Conservation (phyloP, 306 rosid genomes). For the Dryas octopetala region DNA sequence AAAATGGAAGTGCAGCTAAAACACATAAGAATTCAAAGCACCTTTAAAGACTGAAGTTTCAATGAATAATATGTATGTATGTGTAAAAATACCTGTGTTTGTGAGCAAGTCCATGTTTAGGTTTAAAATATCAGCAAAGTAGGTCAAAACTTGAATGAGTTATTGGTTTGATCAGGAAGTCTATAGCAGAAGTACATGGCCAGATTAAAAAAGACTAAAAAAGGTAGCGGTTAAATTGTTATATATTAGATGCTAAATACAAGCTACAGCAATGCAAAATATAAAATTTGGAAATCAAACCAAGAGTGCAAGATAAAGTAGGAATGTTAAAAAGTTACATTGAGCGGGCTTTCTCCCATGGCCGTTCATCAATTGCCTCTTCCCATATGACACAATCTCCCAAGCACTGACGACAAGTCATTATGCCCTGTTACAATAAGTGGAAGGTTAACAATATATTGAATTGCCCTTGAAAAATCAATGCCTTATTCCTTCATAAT, state of each 20-base stretch:
- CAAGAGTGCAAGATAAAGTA: neutral
- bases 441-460: neutral
- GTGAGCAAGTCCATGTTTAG: neutral
- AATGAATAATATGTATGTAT: neutral
- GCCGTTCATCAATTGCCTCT: conserved; percentile 86
- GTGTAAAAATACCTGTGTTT: too few species aligned
- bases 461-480: neutral
- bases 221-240: neutral
- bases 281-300: neutral
- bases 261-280: conserved; percentile 12
- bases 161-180: neutral
- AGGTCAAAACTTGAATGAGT: neutral
- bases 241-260: neutral
- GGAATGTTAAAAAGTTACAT: conserved; percentile 42
- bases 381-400: conserved; percentile 98
- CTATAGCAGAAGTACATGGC: neutral
- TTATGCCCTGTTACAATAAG: conserved; percentile 61
- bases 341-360: conserved; percentile 93
- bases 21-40: neutral
- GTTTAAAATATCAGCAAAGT: neutral
- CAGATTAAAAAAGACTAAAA: neutral
- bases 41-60: neutral
- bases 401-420: conserved; percentile 79
- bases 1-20: too few species aligned
- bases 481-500: neutral